phyloP scores from a whole-genome alignment of 2,329 filamentous ascomycete genomes.

The Phoma sp. region DNA sequence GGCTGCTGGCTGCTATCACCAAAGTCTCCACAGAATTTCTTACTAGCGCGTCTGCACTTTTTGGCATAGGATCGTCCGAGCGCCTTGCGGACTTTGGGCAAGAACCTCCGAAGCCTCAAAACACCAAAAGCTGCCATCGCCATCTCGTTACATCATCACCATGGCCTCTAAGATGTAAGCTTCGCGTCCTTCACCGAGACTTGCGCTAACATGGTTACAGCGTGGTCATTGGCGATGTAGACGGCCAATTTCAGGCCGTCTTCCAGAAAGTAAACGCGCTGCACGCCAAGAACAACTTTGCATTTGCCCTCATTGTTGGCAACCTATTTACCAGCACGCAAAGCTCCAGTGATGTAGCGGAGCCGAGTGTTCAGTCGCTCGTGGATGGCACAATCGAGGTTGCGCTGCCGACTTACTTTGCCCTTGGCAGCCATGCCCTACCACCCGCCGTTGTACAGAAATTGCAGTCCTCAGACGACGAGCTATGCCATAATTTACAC shows the following conservation, averaged over 20 bases:
- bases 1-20: constrained; percentile 15
- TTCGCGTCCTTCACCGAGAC: background rate
- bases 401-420: constrained; percentile 89
- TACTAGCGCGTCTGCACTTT: constrained; percentile 26
- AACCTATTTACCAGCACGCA: constrained; percentile 73
- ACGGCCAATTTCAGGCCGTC: constrained; percentile 76
- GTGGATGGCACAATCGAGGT: constrained; percentile 75
- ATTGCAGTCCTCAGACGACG: constrained; percentile 70
- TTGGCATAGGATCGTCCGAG: background rate
- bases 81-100: constrained; percentile 8
- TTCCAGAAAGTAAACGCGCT: constrained; percentile 82
- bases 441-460: constrained; percentile 74
- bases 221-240: constrained; percentile 81
- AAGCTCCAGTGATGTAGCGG: constrained; percentile 57
- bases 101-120: constrained; percentile 11
- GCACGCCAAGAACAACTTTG: constrained; percentile 86
- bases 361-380: constrained; percentile 66
- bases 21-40: constrained; percentile 41
- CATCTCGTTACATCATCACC: constrained; percentile 1
- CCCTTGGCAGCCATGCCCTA: constrained; percentile 74
- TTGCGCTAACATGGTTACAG: constrained; percentile 51
- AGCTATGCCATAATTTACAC: constrained; percentile 88
- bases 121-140: constrained; percentile 2
- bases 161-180: constrained; percentile 65
- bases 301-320: constrained; percentile 82